Evolutionary conservation across 148 eudicot genomes (phyloP).

Genomic region (Dysphania ambrosioides): DNA sequence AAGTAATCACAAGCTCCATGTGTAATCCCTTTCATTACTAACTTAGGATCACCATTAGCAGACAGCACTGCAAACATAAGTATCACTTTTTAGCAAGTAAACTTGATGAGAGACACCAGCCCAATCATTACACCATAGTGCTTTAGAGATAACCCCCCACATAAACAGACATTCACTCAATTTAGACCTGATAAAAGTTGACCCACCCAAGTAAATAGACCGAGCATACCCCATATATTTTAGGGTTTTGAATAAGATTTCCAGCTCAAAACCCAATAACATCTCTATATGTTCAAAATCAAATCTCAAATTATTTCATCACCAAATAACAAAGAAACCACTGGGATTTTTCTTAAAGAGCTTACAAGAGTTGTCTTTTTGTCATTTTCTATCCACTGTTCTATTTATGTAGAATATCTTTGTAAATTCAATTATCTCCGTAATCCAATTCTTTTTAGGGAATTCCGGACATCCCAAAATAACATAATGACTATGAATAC

Average conservation of each 20-base stretch:
- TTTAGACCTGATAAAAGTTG: neutral
- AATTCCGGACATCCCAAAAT: neutral
- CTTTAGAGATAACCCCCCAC: neutral
- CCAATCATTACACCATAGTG: neutral
- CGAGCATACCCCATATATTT: neutral
- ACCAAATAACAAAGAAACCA: neutral
- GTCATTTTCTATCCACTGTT: neutral
- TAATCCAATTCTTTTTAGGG: neutral
- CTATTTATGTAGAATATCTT: neutral
- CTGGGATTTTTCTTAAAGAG: neutral
- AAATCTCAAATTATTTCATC: too few species aligned
- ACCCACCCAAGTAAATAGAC: neutral
- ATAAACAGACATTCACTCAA: neutral
- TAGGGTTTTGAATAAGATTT: neutral
- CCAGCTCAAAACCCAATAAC: neutral
- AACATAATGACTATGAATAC: neutral
- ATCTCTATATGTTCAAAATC: neutral
- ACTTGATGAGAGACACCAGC: neutral
- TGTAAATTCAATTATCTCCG: neutral
- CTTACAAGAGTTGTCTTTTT: neutral
- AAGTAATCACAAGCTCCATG: constrained; percentile 75
- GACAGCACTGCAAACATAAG: constrained; percentile 47
- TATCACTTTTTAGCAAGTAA: neutral
- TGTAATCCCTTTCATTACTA: constrained; percentile 64
- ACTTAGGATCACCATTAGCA: constrained; percentile 55